Conservation (phyloP, 2,329 filamentous ascomycete species). For the Colletotrichum tropicale region DNA sequence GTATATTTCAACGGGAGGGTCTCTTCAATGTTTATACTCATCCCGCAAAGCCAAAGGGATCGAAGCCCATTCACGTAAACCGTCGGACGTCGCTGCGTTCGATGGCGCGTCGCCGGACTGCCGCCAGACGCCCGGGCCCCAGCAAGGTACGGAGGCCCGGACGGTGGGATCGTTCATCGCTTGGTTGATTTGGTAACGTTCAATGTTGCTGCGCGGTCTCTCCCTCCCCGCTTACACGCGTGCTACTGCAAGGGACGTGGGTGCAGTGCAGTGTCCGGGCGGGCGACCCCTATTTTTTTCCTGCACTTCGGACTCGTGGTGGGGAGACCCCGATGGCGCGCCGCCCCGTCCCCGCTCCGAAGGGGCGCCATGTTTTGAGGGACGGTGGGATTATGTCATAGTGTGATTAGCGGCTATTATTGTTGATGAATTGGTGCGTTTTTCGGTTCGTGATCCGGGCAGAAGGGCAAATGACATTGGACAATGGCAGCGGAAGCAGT, state of each 20-base stretch:
- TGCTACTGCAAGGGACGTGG: background rate
- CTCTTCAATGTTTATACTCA: background rate
- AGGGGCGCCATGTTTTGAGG: background rate
- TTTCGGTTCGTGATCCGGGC: background rate
- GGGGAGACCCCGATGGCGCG: background rate
- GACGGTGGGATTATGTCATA: background rate
- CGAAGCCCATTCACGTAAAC: background rate
- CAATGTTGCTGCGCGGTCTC: background rate
- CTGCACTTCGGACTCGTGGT: background rate
- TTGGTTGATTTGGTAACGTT: background rate
- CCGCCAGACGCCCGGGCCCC: constrained; percentile 2
- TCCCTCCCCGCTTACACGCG: background rate
- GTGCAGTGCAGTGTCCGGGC: background rate
- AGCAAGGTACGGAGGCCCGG: constrained; percentile 13
- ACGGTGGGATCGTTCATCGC: background rate
- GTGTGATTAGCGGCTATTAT: background rate
- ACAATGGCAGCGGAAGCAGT: background rate
- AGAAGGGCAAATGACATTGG: background rate
- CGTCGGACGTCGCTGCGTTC: background rate
- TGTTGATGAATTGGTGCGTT: background rate
- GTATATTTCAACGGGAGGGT: accelerated
- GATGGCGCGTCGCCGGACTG: constrained; percentile 6
- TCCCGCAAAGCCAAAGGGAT: background rate
- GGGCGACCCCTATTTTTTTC: background rate
- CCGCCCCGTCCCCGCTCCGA: background rate